phyloP scores from a whole-genome alignment of 208 protist genomes.

The Leishmania tarentolae region DNA sequence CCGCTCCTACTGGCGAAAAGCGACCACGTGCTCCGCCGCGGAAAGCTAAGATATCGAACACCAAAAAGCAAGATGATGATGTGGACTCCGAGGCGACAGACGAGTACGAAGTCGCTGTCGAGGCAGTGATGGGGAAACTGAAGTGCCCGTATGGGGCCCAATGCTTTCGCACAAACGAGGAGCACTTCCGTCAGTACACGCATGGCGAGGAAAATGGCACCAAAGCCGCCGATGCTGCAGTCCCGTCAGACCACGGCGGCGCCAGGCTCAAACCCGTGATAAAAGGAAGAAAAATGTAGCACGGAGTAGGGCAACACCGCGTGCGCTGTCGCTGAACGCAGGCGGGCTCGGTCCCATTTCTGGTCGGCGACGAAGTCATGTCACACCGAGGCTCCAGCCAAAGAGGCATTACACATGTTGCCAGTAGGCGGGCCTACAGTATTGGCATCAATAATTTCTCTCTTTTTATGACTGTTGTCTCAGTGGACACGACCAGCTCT shows the following conservation, averaged over 20 bases:
- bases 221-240: neutral
- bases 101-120: constrained; percentile 70
- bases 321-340: neutral
- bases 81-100: constrained; percentile 69
- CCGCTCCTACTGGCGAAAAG: constrained; percentile 13
- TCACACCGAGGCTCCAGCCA: neutral
- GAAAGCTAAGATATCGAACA: constrained; percentile 14
- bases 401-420: neutral
- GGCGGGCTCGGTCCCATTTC: neutral
- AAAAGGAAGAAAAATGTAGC: constrained; percentile 18
- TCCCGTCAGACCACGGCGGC: neutral
- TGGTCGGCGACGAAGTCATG: neutral
- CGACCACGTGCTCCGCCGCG: constrained; percentile 18
- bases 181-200: constrained; percentile 68
- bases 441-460: neutral
- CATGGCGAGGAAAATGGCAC: constrained; percentile 36
- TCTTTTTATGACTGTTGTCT: neutral
- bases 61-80: constrained; percentile 25
- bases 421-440: neutral
- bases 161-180: constrained; percentile 69
- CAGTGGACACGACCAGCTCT: neutral
- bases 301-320: neutral
- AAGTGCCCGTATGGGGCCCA: constrained; percentile 66
- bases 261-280: constrained; percentile 25
- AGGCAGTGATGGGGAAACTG: constrained; percentile 37